A percentile compares a stretch with the other conserved stretches of the same genome.
Conservation (phyloP, 2,329 filamentous ascomycete species). For the Penicillium sp. region DNA sequence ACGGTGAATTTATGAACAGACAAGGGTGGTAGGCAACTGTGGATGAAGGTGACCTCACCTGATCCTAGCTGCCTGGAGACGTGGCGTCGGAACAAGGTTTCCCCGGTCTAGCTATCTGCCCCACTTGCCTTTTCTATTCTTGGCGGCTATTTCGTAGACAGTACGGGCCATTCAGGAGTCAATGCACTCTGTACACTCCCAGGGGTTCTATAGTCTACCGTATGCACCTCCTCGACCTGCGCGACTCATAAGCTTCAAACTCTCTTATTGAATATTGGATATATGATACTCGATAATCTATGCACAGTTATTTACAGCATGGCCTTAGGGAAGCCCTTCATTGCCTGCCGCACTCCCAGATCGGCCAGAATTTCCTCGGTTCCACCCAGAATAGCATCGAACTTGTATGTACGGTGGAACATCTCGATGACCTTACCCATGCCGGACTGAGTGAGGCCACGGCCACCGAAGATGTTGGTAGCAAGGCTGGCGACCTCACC, state of each 20-base stretch:
- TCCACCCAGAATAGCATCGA: constrained; percentile 71
- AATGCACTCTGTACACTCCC: too few species aligned
- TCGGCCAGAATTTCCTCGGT: constrained; percentile 80
- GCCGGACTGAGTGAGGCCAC: constrained; percentile 72
- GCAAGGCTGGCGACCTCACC: constrained; percentile 81
- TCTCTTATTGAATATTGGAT: too few species aligned
- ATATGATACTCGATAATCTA: too few species aligned
- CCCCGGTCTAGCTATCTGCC: constrained; percentile 4
- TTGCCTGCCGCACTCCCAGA: constrained; percentile 75
- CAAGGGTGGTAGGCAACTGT: not conserved
- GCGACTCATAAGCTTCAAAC: too few species aligned
- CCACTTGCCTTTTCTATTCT: constrained; percentile 5
- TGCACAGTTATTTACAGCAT: constrained; percentile 57
- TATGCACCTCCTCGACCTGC: too few species aligned
- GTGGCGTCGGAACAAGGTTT: constrained; percentile 6
- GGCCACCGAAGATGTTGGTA: constrained; percentile 80
- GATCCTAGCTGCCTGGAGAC: not conserved
- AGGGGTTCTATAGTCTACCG: too few species aligned
- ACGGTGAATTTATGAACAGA: too few species aligned
- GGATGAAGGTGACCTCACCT: constrained; percentile 2
- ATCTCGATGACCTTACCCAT: constrained; percentile 82
- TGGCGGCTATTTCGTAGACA: too few species aligned
- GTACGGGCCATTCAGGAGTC: too few species aligned
- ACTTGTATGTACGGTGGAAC: constrained; percentile 82
- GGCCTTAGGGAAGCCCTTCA: constrained; percentile 79